Percentiles rank a stretch among this genome's conserved stretches.
These are phyloP conservation scores for Dendrobium nobile DNA, from an alignment of 106 monocot genomes.

Conservation along the genomic window DNA sequence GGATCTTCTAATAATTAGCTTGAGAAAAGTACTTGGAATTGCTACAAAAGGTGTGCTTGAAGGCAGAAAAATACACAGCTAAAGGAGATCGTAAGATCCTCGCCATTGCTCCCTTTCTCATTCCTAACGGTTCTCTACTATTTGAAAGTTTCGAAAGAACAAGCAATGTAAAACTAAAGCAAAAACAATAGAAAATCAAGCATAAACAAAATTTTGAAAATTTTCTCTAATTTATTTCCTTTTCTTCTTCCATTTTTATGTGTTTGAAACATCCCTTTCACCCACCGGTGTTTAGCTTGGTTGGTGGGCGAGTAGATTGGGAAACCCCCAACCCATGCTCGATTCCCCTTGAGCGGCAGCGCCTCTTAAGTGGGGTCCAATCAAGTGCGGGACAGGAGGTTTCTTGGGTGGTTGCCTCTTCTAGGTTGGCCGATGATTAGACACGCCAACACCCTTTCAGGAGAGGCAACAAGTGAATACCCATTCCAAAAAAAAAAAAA, in stretches of 20 bases:
- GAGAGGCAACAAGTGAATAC: no score
- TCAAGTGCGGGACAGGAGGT: no score
- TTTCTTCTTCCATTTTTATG: not conserved
- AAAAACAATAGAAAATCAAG: not conserved
- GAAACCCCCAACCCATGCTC: no score
- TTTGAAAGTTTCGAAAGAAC: not conserved
- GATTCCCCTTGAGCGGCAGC: no score
- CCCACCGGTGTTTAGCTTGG: no score
- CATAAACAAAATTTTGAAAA: no score
- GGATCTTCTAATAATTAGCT: conserved; percentile 6
- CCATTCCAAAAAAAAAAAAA: not conserved
- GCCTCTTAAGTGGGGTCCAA: no score
- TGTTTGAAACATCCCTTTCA: not conserved
- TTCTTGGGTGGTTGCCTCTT: no score
- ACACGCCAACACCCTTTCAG: no score
- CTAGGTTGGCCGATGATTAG: no score
- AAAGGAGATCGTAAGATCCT: not conserved
- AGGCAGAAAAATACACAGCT: not conserved
- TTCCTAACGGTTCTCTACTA: conserved; percentile 1
- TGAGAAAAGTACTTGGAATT: not conserved
- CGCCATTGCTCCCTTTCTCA: not conserved
- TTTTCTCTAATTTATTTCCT: not conserved
- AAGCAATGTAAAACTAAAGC: not conserved
- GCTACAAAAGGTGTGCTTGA: conserved; percentile 5
- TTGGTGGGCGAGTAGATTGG: no score